Conservation (phyloP, 2,329 filamentous ascomycete species). For the Chrysoporthe puriensis region DNA sequence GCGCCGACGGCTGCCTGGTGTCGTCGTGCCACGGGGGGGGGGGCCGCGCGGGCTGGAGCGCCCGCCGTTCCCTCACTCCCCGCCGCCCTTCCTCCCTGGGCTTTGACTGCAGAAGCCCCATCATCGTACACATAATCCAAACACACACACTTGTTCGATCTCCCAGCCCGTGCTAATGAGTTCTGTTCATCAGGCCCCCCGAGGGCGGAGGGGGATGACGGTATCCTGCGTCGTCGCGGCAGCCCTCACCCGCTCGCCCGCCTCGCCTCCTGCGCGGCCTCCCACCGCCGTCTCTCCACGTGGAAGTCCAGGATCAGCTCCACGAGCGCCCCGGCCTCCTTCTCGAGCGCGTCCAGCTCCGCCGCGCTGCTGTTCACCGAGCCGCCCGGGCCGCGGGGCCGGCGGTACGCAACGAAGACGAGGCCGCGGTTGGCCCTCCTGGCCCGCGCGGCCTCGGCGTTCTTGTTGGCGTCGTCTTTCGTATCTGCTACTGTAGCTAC, state of each 20-base stretch:
- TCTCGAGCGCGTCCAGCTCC: slow-evolving; percentile 51
- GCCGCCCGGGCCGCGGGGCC: slow-evolving; percentile 45
- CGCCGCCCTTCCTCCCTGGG: background rate
- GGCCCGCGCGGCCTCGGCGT: background rate
- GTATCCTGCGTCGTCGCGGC: background rate
- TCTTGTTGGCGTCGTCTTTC: background rate
- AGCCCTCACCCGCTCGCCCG: slow-evolving; percentile 11
- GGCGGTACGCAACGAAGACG: slow-evolving; percentile 60
- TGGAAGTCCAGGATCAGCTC: slow-evolving; percentile 57
- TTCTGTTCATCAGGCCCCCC: background rate
- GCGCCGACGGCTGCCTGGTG: background rate
- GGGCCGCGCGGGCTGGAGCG: background rate
- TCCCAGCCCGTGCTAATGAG: background rate
- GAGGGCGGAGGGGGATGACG: background rate
- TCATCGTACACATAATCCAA: slow-evolving; percentile 10
- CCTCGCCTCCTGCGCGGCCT: slow-evolving; percentile 19
- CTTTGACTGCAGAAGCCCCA: background rate
- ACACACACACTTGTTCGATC: background rate
- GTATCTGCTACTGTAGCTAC: background rate
- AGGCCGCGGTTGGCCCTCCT: slow-evolving; percentile 51
- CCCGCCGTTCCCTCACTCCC: background rate
- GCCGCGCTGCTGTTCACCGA: slow-evolving; percentile 41
- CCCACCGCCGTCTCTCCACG: slow-evolving; percentile 26
- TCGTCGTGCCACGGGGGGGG: background rate
- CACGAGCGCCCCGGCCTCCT: slow-evolving; percentile 56